phyloP scores from a whole-genome alignment of 2,329 filamentous ascomycete genomes.

The Aspergillus sp. region DNA sequence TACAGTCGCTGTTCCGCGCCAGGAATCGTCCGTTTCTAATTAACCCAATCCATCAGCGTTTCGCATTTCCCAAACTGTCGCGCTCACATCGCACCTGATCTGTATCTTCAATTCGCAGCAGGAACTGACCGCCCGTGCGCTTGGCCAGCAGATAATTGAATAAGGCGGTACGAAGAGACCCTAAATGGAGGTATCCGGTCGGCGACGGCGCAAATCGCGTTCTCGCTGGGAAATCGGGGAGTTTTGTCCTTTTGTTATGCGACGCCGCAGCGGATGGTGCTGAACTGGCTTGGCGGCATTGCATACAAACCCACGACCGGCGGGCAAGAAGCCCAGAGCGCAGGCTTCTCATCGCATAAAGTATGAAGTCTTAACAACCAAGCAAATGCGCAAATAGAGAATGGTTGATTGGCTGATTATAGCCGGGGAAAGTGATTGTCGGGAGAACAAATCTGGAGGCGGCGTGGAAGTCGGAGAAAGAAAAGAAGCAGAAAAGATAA shows the following conservation, averaged over 20 bases:
- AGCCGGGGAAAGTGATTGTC: neutral
- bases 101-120: constrained; percentile 91
- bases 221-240: constrained; percentile 60
- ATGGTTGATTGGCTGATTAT: neutral
- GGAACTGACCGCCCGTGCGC: constrained; percentile 82
- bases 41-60: constrained; percentile 21
- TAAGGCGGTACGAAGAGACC: constrained; percentile 87
- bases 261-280: constrained; percentile 23
- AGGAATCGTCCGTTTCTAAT: constrained; percentile 73
- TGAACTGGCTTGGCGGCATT: constrained; percentile 36
- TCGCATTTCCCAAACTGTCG: neutral
- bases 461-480: constrained; percentile 10
- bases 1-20: constrained; percentile 78
- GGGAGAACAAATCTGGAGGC: constrained; percentile 1
- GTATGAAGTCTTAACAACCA: neutral
- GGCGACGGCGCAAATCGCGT: constrained; percentile 95
- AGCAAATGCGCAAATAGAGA: neutral
- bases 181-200: constrained; percentile 89
- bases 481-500: constrained; percentile 10
- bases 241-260: constrained; percentile 35
- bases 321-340: constrained; percentile 25
- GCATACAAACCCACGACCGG: constrained; percentile 37
- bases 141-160: constrained; percentile 93
- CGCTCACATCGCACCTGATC: constrained; percentile 65
- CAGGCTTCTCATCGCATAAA: constrained; percentile 29